phyloP scores from a whole-genome alignment of 768 basidiomycete genomes.

The Collybiopsis confluens region DNA sequence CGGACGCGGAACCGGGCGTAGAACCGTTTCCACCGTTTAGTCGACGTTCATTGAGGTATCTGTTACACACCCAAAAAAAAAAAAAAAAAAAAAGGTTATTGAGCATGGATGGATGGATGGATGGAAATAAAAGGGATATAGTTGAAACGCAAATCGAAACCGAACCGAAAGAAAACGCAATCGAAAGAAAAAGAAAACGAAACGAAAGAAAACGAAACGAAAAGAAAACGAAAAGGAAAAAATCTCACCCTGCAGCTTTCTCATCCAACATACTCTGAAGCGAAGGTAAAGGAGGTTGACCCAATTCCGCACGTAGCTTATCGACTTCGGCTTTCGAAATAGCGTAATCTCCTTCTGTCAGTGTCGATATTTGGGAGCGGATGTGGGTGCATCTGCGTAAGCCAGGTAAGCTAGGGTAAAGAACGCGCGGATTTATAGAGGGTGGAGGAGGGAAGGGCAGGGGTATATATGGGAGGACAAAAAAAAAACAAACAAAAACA shows the following conservation, averaged over 20 bases:
- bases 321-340: slow-evolving; percentile 75
- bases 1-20: no score
- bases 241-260: slow-evolving; percentile 47
- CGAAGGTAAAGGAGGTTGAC: slow-evolving; percentile 68
- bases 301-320: slow-evolving; percentile 68
- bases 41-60: slow-evolving; percentile 62
- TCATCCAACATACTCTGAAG: slow-evolving; percentile 74
- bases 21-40: no score
- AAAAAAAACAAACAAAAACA: no score
- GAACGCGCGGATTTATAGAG: slow-evolving; percentile 7
- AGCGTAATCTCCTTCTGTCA: slow-evolving; percentile 77
- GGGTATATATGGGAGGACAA: no score
- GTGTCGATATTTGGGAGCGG: slow-evolving; percentile 55
- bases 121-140: no score
- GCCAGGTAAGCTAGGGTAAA: neutral
- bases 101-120: no score
- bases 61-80: no score
- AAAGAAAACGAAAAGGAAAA: slow-evolving; percentile 6
- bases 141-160: no score
- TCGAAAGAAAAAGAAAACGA: neutral
- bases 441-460: no score
- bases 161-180: no score
- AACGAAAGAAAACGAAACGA: slow-evolving; percentile 8
- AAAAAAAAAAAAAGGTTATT: no score
- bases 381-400: slow-evolving; percentile 57